Conservation (phyloP, 2,329 filamentous ascomycete species). For the Cladobotryum mycophilum region DNA sequence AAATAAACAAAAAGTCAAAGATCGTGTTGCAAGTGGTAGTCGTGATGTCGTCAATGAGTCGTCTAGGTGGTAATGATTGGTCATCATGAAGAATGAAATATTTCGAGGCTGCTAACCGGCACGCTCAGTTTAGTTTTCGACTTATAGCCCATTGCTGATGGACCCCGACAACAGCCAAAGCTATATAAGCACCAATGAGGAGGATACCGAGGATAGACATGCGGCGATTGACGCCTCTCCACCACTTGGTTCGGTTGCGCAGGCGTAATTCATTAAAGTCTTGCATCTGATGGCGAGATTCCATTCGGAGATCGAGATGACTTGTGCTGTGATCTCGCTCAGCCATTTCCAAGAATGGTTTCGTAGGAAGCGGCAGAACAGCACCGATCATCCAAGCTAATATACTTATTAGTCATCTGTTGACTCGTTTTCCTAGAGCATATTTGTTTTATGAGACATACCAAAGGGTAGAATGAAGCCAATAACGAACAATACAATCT, state of each 20-base stretch:
- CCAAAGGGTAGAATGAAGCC: constrained; percentile 74
- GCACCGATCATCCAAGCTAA: constrained; percentile 75
- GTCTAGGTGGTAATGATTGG: background rate
- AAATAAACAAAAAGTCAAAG: background rate
- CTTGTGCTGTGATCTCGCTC: constrained; percentile 39
- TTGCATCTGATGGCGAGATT: constrained; percentile 27
- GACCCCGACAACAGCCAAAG: constrained; percentile 47
- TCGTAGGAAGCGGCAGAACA: constrained; percentile 62
- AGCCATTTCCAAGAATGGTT: constrained; percentile 46
- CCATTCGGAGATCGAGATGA: constrained; percentile 32
- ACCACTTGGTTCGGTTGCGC: constrained; percentile 51
- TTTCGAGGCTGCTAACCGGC: background rate
- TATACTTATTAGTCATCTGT: constrained; percentile 11
- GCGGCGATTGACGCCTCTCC: constrained; percentile 52
- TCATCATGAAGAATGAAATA: background rate
- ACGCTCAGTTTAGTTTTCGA: constrained; percentile 2
- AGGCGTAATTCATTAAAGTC: constrained; percentile 38
- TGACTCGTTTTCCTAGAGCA: background rate
- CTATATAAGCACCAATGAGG: constrained; percentile 45
- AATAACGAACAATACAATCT: constrained; percentile 66
- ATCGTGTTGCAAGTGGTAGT: background rate
- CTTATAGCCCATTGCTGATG: constrained; percentile 38
- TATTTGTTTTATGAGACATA: constrained; percentile 34
- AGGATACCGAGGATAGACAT: constrained; percentile 53
- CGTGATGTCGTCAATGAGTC: constrained; percentile 13